These are phyloP conservation scores for Coprinellus aureogranulatus DNA, from an alignment of 768 basidiomycete species.

Conservation along the genomic window DNA sequence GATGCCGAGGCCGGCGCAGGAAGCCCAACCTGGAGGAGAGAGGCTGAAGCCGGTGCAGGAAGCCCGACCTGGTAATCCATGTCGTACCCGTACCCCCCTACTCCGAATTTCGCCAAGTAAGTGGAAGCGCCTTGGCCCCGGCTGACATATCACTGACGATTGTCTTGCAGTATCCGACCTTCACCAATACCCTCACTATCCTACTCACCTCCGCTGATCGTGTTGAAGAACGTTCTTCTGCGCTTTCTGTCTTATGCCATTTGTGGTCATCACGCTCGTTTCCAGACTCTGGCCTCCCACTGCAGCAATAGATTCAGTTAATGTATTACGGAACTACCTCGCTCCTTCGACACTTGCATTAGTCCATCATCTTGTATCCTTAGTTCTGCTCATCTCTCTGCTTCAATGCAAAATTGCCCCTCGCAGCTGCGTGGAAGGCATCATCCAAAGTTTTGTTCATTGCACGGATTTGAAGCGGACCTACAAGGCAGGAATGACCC, in stretches of 20 bases:
- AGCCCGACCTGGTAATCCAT: background rate
- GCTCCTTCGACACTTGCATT: background rate
- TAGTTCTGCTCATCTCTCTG: background rate
- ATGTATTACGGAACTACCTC: slow-evolving; percentile 1
- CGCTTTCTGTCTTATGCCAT: background rate
- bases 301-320: background rate
- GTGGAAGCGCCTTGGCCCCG: too few relatives aligned
- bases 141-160: too few relatives aligned
- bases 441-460: too few relatives aligned
- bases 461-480: too few relatives aligned
- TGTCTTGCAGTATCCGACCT: too few relatives aligned
- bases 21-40: slow-evolving; percentile 16
- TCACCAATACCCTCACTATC: too few relatives aligned
- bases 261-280: slow-evolving; percentile 2
- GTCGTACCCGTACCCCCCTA: too few relatives aligned
- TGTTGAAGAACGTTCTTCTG: background rate
- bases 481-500: too few relatives aligned
- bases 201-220: too few relatives aligned
- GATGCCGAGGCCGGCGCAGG: slow-evolving; percentile 11
- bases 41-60: background rate
- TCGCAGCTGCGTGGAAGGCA: background rate
- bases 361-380: slow-evolving; percentile 1
- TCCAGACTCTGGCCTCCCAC: background rate
- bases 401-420: background rate
- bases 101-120: too few relatives aligned